A percentile compares a stretch with the other conserved stretches of the same genome.
phyloP scores from a whole-genome alignment of 768 basidiomycete genomes.

The Russula virescens region DNA sequence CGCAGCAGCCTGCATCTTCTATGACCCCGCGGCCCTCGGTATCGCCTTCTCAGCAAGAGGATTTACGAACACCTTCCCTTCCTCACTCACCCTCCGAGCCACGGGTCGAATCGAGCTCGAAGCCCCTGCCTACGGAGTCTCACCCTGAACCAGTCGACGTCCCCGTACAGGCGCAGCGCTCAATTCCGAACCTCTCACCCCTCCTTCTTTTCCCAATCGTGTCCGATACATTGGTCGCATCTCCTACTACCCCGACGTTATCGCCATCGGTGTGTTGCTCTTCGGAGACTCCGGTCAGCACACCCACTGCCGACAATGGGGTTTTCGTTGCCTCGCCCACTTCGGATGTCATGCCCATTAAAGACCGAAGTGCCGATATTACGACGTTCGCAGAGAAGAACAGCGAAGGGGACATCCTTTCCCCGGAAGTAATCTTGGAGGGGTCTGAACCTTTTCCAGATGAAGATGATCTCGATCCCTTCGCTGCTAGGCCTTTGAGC shows the following conservation, averaged over 20 bases:
- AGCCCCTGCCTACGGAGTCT: background rate
- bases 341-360: background rate
- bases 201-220: background rate
- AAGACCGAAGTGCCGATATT: background rate
- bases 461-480: constrained; percentile 11
- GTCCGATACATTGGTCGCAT: background rate
- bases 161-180: background rate
- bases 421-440: constrained; percentile 15
- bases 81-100: background rate
- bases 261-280: constrained; percentile 15
- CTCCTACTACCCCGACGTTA: constrained; percentile 16
- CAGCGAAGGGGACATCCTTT: constrained; percentile 5
- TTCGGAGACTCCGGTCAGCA: constrained; percentile 12
- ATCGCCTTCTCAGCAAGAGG: background rate
- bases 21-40: background rate
- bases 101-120: background rate
- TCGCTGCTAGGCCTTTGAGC: background rate
- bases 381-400: constrained; percentile 11
- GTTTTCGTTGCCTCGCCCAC: background rate
- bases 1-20: background rate
- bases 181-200: background rate
- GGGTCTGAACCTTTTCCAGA: constrained; percentile 5
- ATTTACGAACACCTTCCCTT: background rate
- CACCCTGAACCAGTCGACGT: background rate
- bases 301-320: background rate